phyloP scores from a whole-genome alignment of 371 early-diverging fungal species.

The Syncephalastrum contaminatum region DNA sequence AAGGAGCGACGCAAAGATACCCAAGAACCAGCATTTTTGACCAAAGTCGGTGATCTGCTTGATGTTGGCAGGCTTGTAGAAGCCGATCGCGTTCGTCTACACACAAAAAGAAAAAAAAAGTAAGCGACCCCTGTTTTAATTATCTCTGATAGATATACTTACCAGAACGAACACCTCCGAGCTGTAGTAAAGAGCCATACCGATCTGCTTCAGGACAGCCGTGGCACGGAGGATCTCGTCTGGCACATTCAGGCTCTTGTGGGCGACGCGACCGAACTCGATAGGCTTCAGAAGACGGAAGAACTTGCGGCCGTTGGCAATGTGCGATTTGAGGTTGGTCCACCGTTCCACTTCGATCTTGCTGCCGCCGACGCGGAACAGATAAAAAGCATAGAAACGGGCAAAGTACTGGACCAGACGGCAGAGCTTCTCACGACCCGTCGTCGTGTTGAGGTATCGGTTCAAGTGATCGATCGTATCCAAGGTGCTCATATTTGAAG shows the following conservation, averaged over 20 bases:
- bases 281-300: conserved; percentile 54
- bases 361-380: conserved; percentile 43
- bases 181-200: conserved; percentile 54
- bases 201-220: conserved; percentile 46
- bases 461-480: conserved; percentile 22
- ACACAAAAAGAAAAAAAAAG: background rate
- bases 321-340: conserved; percentile 49
- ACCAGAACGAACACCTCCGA: conserved; percentile 60
- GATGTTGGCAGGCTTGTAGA: conserved; percentile 53
- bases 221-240: conserved; percentile 50
- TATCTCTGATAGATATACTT: conserved; percentile 16
- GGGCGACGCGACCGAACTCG: conserved; percentile 55
- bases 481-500: no score
- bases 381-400: conserved; percentile 61
- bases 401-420: conserved; percentile 77
- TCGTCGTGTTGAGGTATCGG: conserved; percentile 56
- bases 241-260: conserved; percentile 42
- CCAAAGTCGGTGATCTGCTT: conserved; percentile 50
- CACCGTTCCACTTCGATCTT: conserved; percentile 53
- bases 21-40: conserved; percentile 62
- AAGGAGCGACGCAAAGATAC: conserved; percentile 55
- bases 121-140: conserved; percentile 2
- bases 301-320: conserved; percentile 64
- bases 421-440: conserved; percentile 79
- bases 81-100: conserved; percentile 48